These are phyloP conservation scores for Dittrichia graveolens DNA, from an alignment of 129 eudicot species.

Conservation along the genomic window DNA sequence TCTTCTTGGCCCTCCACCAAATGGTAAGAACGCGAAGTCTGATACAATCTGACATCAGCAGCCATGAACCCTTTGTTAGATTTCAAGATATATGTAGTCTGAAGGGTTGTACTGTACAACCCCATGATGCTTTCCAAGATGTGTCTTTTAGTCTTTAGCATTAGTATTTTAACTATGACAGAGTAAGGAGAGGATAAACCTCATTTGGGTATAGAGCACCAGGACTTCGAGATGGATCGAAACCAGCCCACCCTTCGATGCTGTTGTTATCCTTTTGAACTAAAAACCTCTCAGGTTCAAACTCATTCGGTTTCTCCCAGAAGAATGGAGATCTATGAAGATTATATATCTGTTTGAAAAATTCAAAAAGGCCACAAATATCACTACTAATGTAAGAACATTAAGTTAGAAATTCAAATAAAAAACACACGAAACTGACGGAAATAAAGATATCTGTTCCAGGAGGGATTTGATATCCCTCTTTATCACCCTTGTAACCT, in stretches of 20 bases:
- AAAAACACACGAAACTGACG: constrained; percentile 40
- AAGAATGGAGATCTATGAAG: constrained; percentile 96
- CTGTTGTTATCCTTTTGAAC: constrained; percentile 50
- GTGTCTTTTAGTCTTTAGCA: not conserved
- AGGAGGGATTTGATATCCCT: constrained; percentile 78
- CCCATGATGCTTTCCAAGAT: not conserved
- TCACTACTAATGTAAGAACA: not conserved
- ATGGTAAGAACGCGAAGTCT: constrained; percentile 93
- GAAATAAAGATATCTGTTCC: constrained; percentile 92
- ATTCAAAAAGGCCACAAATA: not conserved
- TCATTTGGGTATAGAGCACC: constrained; percentile 96
- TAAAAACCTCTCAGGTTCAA: constrained; percentile 89
- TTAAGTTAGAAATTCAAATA: not conserved
- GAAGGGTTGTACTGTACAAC: not conserved
- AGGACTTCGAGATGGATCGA: constrained; percentile 93
- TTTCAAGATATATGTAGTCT: not conserved
- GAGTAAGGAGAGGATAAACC: constrained; percentile 46
- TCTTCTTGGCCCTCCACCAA: constrained; percentile 99
- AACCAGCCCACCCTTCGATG: constrained; percentile 93
- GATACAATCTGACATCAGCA: constrained; percentile 59
- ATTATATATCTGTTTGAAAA: constrained; percentile 73
- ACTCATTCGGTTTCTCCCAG: constrained; percentile 88
- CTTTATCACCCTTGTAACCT: constrained; percentile 77
- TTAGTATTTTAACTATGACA: not conserved
- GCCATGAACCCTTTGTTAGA: constrained; percentile 15